Percentiles rank a stretch among this genome's conserved stretches.
Conservation (phyloP, 306 rosid species). For the Rosa persica region DNA sequence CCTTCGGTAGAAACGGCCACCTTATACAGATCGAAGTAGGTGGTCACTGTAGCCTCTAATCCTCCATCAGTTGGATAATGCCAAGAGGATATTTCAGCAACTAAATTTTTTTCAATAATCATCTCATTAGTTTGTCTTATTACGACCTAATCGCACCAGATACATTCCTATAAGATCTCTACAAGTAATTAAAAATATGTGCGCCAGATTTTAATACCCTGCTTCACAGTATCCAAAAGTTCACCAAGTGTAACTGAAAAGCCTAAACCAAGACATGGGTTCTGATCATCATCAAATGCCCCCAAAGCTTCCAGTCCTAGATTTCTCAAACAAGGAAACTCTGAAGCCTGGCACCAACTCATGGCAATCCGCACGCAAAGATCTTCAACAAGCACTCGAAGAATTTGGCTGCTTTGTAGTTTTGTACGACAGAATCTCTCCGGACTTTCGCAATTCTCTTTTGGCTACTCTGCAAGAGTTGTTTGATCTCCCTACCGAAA, state of each 20-base stretch:
- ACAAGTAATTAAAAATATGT: not conserved
- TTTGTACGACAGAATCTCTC: slow-evolving; percentile 22
- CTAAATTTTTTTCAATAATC: too few relatives aligned
- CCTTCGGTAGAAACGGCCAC: too few relatives aligned
- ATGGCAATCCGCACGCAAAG: slow-evolving; percentile 30
- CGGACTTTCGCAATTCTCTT: slow-evolving; percentile 7
- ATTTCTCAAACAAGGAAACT: slow-evolving; percentile 26
- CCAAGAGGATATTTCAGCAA: too few relatives aligned
- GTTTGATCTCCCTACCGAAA: slow-evolving; percentile 42
- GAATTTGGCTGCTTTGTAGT: slow-evolving; percentile 46
- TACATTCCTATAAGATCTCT: not conserved
- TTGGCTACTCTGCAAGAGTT: slow-evolving; percentile 28
- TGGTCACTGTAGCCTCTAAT: too few relatives aligned
- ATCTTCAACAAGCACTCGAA: slow-evolving; percentile 39
- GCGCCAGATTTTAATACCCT: not conserved
- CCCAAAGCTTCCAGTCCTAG: slow-evolving; percentile 39
- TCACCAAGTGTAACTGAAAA: not conserved
- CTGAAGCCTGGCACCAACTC: slow-evolving; percentile 30
- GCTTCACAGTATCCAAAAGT: not conserved
- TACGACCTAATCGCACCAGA: not conserved
- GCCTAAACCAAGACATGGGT: slow-evolving; percentile 25
- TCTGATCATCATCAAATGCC: slow-evolving; percentile 8
- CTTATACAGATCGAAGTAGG: too few relatives aligned
- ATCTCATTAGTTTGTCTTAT: not conserved
- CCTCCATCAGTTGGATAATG: too few relatives aligned